Evolutionary conservation across 208 protist genomes (phyloP).

Genomic region (Vickermania spadyakhi): DNA sequence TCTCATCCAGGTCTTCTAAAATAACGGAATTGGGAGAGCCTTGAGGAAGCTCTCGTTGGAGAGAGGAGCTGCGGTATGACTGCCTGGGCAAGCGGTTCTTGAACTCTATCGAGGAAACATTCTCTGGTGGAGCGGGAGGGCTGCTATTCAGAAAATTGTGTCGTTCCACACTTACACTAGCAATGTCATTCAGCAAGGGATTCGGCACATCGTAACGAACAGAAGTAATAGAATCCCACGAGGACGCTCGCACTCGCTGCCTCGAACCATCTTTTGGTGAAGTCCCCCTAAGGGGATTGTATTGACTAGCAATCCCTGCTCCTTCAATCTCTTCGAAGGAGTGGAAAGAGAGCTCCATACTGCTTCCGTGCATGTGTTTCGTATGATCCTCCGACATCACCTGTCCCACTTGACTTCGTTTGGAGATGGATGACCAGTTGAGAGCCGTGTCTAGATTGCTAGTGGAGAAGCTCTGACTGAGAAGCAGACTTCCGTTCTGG

Average conservation of each 20-base stretch:
- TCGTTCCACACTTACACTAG: neutral
- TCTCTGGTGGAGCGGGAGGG: neutral
- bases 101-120: neutral
- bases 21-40: neutral
- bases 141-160: neutral
- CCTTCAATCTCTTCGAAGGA: neutral
- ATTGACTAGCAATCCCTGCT: neutral
- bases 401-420: neutral
- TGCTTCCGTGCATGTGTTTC: neutral
- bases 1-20: neutral
- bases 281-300: neutral
- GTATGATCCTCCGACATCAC: neutral
- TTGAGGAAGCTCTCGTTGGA: neutral
- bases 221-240: neutral
- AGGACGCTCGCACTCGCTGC: neutral
- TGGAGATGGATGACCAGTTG: neutral
- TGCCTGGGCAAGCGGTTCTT: neutral
- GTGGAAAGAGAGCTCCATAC: neutral
- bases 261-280: neutral
- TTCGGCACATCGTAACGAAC: no score
- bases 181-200: neutral
- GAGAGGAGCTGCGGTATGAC: neutral
- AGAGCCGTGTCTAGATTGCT: neutral
- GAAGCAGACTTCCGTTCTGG: neutral
- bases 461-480: neutral